Evolutionary conservation across 805 yeast species (phyloP).

Genomic region (Candida koratica): DNA sequence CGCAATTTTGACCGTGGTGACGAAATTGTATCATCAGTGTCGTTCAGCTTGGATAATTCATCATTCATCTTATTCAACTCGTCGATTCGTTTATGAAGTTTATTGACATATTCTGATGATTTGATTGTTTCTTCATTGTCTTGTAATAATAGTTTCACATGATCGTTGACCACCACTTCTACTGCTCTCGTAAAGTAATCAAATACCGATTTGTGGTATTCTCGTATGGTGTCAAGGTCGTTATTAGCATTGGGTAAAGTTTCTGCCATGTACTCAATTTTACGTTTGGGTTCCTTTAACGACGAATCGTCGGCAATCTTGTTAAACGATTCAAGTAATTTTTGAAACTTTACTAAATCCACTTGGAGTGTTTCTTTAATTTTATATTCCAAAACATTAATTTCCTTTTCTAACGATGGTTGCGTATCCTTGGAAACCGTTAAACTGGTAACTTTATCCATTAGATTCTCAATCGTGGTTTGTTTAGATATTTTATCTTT

Average conservation of each 20-base stretch:
- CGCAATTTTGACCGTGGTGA: slow-evolving; percentile 34
- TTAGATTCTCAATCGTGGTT: slow-evolving; percentile 33
- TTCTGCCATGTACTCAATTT: slow-evolving; percentile 30
- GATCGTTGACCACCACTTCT: slow-evolving; percentile 55
- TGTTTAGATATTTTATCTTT: slow-evolving; percentile 37
- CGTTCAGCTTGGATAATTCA: slow-evolving; percentile 14
- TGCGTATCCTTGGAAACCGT: slow-evolving; percentile 13
- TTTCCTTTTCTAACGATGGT: slow-evolving; percentile 13
- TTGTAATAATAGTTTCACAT: slow-evolving; percentile 38
- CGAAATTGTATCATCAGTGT: slow-evolving; percentile 10
- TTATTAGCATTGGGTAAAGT: slow-evolving; percentile 11
- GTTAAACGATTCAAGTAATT: slow-evolving; percentile 47
- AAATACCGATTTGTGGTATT: slow-evolving; percentile 44
- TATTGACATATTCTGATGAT: slow-evolving; percentile 21
- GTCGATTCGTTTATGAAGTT: slow-evolving; percentile 24
- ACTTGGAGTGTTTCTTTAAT: slow-evolving; percentile 38
- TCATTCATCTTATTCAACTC: slow-evolving; percentile 24
- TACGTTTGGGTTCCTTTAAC: slow-evolving; percentile 53
- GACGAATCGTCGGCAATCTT: slow-evolving; percentile 57
- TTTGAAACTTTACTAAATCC: slow-evolving; percentile 47
- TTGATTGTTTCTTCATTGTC: slow-evolving; percentile 26
- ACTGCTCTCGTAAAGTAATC: slow-evolving; percentile 59
- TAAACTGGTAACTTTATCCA: slow-evolving; percentile 30
- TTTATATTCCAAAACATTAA: slow-evolving; percentile 37
- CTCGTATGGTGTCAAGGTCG: slow-evolving; percentile 23